Percentiles rank a stretch among this genome's conserved stretches.
phyloP scores from a whole-genome alignment of 2,329 filamentous ascomycete genomes.

The Cercospora zeina region DNA sequence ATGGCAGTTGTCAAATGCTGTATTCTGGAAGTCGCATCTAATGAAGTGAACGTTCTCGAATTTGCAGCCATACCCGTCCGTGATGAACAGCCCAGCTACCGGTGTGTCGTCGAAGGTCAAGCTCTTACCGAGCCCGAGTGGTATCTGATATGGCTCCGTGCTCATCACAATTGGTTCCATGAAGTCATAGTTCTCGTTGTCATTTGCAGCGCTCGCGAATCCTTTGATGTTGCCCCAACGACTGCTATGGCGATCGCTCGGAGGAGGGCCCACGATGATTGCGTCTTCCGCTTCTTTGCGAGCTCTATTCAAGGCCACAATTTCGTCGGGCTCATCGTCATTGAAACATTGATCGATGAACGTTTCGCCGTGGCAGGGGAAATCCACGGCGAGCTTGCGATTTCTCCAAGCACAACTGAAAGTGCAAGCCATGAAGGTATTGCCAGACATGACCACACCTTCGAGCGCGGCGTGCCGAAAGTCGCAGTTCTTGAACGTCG shows the following conservation, averaged over 20 bases:
- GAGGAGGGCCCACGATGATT: not conserved
- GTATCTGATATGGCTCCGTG: conserved; percentile 3
- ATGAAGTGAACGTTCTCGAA: conserved; percentile 7
- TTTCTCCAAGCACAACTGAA: conserved; percentile 16
- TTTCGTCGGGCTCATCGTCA: conserved; percentile 62
- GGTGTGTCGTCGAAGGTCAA: conserved; percentile 10
- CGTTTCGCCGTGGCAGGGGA: not conserved
- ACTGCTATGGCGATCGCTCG: not conserved
- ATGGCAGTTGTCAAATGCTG: conserved; percentile 13
- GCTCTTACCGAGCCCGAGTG: not conserved
- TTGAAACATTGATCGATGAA: not conserved
- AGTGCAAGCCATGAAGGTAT: not conserved
- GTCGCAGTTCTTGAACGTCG: conserved; percentile 14
- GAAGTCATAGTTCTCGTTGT: not conserved
- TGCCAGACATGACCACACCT: conserved; percentile 10
- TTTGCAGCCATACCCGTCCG: not conserved
- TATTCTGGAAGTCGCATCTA: not conserved
- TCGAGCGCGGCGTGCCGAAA: conserved; percentile 5
- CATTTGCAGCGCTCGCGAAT: not conserved
- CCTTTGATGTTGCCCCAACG: not conserved
- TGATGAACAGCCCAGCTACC: conserved; percentile 9
- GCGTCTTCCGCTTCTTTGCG: conserved; percentile 69
- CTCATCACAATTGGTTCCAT: not conserved
- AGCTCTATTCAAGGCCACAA: conserved; percentile 77
- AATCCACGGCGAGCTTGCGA: not conserved